Evolutionary conservation across 1,139 yeast genomes (phyloP), one percentile per base, ranked within the genome.

Genomic region (Geotrichum candidum): DNA sequence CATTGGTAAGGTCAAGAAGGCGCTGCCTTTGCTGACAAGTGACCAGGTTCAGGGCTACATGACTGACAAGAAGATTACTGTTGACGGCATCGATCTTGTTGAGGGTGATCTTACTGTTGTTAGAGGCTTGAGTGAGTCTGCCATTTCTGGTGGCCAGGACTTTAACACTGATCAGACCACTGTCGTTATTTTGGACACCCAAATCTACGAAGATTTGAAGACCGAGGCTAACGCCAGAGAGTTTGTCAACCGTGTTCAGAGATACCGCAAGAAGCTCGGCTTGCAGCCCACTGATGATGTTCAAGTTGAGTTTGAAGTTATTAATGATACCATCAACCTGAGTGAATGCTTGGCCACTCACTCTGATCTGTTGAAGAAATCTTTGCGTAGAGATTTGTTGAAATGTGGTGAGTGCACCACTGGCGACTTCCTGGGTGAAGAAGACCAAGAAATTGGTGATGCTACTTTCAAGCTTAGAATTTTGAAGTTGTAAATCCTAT

Each of bases 191-290:
- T 81, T 95, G 75, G 99, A 95, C 73, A 88, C 90, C 65, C 89
- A 88, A 69, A 77, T 90, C 64, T 88, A 94, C 73, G 91, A 92
- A 54, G 97, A 92, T 70, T 82, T 92, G 74, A 88, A 88, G 78
- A 85, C 89, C 60, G 98, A 94, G 79, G 98, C 98, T 75, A 82
- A 89, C 70, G 97, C 97, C 7, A 90, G 99, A 80, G 99, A 95
- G 76, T 82, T 95, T 73, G 84, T 94, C 72, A 95, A 95, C 83
- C 91, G 99, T 78, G 91, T 95, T 69, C 99, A 95, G 82, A 88
- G 97, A 77, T 84, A 92, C 75, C 89, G 99, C 78, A 95, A 95
- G 86, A 91, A 92, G 82, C 92, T 90, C 66, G 97, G 97, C 52
- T 82, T 95, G 72, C 90, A 88, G 72, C 92, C 96, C 64, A 92